Evolutionary conservation across 768 basidiomycete species (phyloP).

Genomic region (Mycena crocata): DNA sequence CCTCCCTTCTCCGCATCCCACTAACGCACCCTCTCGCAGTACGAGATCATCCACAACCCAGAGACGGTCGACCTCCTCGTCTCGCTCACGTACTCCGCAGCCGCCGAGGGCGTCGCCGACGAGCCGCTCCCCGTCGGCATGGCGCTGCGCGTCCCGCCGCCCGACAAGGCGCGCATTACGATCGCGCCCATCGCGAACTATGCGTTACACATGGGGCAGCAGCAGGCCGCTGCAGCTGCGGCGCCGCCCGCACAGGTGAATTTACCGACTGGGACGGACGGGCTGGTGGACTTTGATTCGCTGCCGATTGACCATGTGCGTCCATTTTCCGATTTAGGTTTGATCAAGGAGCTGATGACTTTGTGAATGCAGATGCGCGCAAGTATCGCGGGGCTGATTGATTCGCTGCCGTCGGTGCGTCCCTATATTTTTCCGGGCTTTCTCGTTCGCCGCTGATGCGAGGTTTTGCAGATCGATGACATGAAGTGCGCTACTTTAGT

Average conservation of each 20-base stretch:
- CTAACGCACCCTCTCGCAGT: conserved; percentile 48
- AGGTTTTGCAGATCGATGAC: conserved; percentile 3
- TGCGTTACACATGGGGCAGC: no score
- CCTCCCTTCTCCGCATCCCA: background rate
- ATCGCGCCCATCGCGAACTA: background rate
- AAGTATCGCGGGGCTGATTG: conserved; percentile 26
- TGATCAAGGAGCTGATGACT: no score
- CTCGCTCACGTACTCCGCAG: conserved; percentile 70
- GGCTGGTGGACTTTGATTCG: no score
- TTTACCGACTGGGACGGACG: no score
- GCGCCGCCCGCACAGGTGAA: no score
- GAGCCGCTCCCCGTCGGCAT: conserved; percentile 72
- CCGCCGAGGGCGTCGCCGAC: conserved; percentile 62
- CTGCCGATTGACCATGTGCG: no score
- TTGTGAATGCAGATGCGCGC: conserved; percentile 32
- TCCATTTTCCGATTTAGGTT: no score
- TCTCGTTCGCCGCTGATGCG: background rate
- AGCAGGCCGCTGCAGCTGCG: no score
- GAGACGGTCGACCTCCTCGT: conserved; percentile 72
- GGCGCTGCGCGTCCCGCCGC: conserved; percentile 64
- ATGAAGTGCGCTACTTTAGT: conserved; percentile 11
- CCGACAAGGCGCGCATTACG: conserved; percentile 35
- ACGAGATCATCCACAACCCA: conserved; percentile 75
- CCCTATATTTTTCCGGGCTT: background rate
- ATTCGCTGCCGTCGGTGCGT: conserved; percentile 47